Conservation (phyloP, 108 stramenopile genomes). For the Fragilariopsis cylindrus region DNA sequence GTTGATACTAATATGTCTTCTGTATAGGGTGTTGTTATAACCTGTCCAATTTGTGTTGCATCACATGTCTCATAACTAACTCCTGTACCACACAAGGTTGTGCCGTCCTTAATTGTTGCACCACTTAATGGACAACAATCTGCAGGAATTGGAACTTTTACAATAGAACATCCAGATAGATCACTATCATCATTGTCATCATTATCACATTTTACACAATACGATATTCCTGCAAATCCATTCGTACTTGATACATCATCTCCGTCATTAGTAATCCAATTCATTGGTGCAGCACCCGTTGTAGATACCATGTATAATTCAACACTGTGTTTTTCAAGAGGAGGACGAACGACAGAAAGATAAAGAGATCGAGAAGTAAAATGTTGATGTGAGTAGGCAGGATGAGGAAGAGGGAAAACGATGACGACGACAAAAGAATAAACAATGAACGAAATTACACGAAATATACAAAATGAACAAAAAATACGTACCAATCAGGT, state of each 20-base stretch:
- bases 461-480: neutral
- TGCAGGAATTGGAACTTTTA: neutral
- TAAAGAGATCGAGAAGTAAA: neutral
- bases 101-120: neutral
- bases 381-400: neutral
- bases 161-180: neutral
- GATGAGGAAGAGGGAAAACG: too few relatives aligned
- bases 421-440: neutral
- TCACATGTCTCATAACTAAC: neutral
- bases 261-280: neutral
- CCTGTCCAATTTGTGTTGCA: neutral
- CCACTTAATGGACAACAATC: neutral
- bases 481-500: neutral
- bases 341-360: neutral
- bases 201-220: constrained; percentile 1
- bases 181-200: neutral
- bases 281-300: neutral
- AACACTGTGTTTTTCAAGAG: neutral
- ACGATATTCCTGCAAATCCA: neutral
- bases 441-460: neutral
- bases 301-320: constrained; percentile 8
- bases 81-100: neutral
- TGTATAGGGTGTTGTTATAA: neutral
- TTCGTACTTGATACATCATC: neutral
- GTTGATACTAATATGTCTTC: neutral